These are phyloP conservation scores for Leccinum solheimii DNA, from an alignment of 1,284 basidiomycete species.

Conservation along the genomic window DNA sequence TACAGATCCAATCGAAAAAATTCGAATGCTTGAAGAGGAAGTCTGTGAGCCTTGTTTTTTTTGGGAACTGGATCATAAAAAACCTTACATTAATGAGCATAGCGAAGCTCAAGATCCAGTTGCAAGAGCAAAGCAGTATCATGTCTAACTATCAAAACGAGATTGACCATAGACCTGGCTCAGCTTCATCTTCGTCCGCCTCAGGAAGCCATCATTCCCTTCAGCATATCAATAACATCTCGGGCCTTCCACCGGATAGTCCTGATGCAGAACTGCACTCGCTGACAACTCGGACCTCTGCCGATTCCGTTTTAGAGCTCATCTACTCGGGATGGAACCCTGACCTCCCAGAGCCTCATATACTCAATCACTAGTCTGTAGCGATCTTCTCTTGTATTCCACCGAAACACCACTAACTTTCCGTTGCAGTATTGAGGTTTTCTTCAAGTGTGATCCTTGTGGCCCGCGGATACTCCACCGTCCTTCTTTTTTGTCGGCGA, in stretches of 20 bases:
- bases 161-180: constrained; percentile 21
- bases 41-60: constrained; percentile 51
- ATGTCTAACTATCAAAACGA: constrained; percentile 14
- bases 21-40: constrained; percentile 73
- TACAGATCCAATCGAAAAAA: constrained; percentile 71
- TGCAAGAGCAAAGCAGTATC: constrained; percentile 52
- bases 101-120: constrained; percentile 65
- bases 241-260: constrained; percentile 43
- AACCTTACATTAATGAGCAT: constrained; percentile 16
- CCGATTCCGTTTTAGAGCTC: constrained; percentile 60
- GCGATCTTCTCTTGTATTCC: constrained; percentile 12
- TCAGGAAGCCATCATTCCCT: constrained; percentile 8
- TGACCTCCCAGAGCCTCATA: constrained; percentile 70
- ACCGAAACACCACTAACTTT: constrained; percentile 3
- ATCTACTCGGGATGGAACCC: constrained; percentile 79
- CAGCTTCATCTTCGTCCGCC: constrained; percentile 27
- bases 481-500: constrained; percentile 73
- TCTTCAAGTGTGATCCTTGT: constrained; percentile 82
- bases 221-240: constrained; percentile 9
- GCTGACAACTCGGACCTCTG: constrained; percentile 36
- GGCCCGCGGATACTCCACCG: constrained; percentile 75
- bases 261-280: constrained; percentile 51
- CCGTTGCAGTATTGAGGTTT: constrained; percentile 65
- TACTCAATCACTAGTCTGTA: constrained; percentile 72
- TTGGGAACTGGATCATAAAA: constrained; percentile 1